Evolutionary conservation across 805 yeast species (phyloP).

Genomic region (Yamadazyma paraphyllophila): DNA sequence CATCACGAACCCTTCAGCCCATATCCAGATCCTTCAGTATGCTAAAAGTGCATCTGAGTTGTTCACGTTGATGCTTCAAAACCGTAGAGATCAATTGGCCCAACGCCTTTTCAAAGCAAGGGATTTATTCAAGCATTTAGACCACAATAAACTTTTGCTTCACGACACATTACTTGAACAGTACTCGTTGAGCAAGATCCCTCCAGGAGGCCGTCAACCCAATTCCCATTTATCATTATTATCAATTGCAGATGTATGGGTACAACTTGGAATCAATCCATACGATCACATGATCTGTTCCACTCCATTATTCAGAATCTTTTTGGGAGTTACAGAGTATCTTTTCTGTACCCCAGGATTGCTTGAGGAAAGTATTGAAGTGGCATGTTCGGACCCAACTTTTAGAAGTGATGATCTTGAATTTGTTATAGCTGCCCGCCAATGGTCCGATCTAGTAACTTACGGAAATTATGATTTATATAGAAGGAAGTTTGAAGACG

Average conservation of each 20-base stretch:
- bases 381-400: constrained; percentile 60
- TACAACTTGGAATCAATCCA: constrained; percentile 77
- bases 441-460: constrained; percentile 80
- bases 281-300: constrained; percentile 97
- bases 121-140: constrained; percentile 71
- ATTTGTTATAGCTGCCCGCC: constrained; percentile 86
- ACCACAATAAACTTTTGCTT: constrained; percentile 58
- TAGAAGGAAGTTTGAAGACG: constrained; percentile 66
- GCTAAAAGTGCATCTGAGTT: constrained; percentile 80
- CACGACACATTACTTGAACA: constrained; percentile 78
- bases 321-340: constrained; percentile 91
- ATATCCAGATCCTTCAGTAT: constrained; percentile 85
- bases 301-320: constrained; percentile 87
- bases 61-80: constrained; percentile 78
- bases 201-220: constrained; percentile 66
- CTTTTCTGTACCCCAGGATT: constrained; percentile 80
- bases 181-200: constrained; percentile 71
- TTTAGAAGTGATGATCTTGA: constrained; percentile 90
- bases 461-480: constrained; percentile 75
- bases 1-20: constrained; percentile 93
- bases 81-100: constrained; percentile 55
- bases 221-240: constrained; percentile 87
- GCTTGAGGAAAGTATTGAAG: constrained; percentile 75
- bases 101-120: constrained; percentile 65
- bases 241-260: constrained; percentile 95